Percentiles rank a stretch among this genome's conserved stretches.
phyloP scores from a whole-genome alignment of 768 basidiomycete genomes.

The Leccinum uliginosum region DNA sequence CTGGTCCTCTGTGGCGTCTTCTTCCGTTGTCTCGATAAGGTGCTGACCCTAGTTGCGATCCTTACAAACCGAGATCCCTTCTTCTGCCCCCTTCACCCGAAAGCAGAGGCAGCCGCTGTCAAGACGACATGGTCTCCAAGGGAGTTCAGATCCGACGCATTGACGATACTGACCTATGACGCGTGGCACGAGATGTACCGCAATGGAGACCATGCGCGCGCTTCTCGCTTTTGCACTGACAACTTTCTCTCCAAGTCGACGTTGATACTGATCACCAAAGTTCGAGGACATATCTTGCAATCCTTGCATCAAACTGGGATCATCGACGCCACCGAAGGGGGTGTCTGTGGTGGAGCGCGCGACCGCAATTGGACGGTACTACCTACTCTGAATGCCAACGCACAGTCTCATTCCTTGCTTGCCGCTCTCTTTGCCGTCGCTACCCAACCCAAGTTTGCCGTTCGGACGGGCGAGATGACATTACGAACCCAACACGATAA shows the following conservation, averaged over 20 bases:
- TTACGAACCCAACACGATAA: slow-evolving; percentile 80
- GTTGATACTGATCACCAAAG: slow-evolving; percentile 72
- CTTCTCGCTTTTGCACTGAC: slow-evolving; percentile 73
- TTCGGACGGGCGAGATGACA: slow-evolving; percentile 62
- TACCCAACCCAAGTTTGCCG: slow-evolving; percentile 86
- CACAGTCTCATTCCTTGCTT: slow-evolving; percentile 70
- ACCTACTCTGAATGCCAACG: slow-evolving; percentile 63
- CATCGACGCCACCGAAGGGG: slow-evolving; percentile 76
- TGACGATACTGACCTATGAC: slow-evolving; percentile 78
- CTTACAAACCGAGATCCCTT: slow-evolving; percentile 90
- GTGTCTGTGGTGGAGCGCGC: slow-evolving; percentile 31
- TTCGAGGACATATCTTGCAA: slow-evolving; percentile 73
- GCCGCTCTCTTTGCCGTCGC: slow-evolving; percentile 83
- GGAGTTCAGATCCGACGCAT: slow-evolving; percentile 79
- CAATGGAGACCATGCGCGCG: slow-evolving; percentile 55
- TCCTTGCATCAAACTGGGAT: slow-evolving; percentile 77
- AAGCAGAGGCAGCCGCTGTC: slow-evolving; percentile 60
- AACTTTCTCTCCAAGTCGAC: slow-evolving; percentile 91
- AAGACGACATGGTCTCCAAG: slow-evolving; percentile 77
- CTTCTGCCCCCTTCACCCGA: slow-evolving; percentile 74
- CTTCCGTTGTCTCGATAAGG: slow-evolving; percentile 88
- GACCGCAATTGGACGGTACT: slow-evolving; percentile 47
- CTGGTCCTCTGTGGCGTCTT: slow-evolving; percentile 86
- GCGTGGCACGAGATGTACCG: slow-evolving; percentile 74
- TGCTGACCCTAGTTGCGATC: slow-evolving; percentile 87